Base-by-base conservation (phyloP, 1,284 basidiomycete species). In the Cryptococcus floricola region DNA sequence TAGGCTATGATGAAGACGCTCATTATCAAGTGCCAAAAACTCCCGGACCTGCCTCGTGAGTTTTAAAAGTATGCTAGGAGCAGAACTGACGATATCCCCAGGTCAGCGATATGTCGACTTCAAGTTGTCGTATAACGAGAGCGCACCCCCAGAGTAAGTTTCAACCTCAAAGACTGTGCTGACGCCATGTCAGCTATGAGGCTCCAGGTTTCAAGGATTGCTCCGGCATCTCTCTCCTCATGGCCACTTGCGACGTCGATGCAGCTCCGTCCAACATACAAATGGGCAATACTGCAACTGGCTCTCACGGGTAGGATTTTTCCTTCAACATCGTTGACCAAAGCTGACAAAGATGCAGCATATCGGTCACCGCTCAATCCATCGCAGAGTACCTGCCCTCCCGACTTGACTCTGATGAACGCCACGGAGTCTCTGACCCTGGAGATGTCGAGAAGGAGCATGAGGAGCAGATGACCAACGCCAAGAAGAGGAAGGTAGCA, bases 21-120 rank as follows among this genome's bases (percentile, higher is more conserved):
- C 16, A 41, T 62, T 10, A 39, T 31, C 2, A 39, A 42, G 1
- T 57, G 52, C 28, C 34, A 52, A 38, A 53, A 41, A 18, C 51
- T 64, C 4, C 42, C 43, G 2, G 56, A 63, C 23, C 56, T 68
- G 3, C 66, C 66, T n/a, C 27, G 66, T 64, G 19, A 34, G 61
- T 43, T 4, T 8, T 37, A 2, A 9, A 19, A 10, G 4, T 9
- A 7, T 34, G 1, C 14, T 19, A 13, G 25, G 1, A 7, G 1
- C 13, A 34, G 10, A 28, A 18, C n/a, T 41, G 18, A 13, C 50
- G 41, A 14, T 19, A 18, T 27, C 31, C 27, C 14, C 53, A 61
- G 61, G 49, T 3, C 44, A 57, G 38, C 44, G 57, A 18, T 57
- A 49, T 42, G 16, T 68, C 16, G 60, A 64, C 39, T 39, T 66